A percentile compares a stretch with the other conserved stretches of the same genome.
These are phyloP conservation scores for Rubus parviflorus DNA, from an alignment of 306 rosid species.

Conservation along the genomic window DNA sequence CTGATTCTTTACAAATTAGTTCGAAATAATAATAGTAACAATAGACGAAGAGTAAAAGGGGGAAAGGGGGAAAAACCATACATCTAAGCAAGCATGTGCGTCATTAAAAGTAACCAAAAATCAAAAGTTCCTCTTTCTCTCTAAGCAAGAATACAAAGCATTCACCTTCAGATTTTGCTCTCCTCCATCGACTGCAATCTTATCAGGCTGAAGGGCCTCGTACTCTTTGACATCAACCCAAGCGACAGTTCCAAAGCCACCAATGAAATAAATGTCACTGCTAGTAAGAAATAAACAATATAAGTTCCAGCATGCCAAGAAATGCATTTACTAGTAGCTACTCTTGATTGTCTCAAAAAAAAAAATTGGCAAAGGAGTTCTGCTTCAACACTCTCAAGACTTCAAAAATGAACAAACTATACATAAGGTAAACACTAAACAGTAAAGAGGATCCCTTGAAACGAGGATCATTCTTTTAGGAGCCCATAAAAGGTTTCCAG, in stretches of 20 bases:
- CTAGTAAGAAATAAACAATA: constrained; percentile 32
- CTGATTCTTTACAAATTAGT: not conserved
- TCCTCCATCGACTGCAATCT: constrained; percentile 95
- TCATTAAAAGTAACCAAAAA: not conserved
- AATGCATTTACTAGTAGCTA: not conserved
- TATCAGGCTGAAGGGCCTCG: constrained; percentile 90
- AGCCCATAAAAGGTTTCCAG: not conserved
- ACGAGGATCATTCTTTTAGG: not conserved
- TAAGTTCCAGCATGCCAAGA: constrained; percentile 10
- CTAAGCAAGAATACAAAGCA: not conserved
- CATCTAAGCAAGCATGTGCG: not conserved
- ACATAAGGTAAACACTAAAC: too few species aligned
- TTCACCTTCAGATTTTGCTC: constrained; percentile 90
- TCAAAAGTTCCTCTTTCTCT: not conserved
- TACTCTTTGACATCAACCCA: constrained; percentile 98
- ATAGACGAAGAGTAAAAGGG: not conserved
- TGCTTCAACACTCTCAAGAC: not conserved
- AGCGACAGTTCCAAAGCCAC: constrained; percentile 99
- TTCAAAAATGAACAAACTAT: not conserved
- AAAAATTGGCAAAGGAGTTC: not conserved
- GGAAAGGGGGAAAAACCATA: not conserved
- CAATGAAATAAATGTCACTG: constrained; percentile 98
- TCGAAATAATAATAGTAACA: not conserved
- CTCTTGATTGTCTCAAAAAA: not conserved
- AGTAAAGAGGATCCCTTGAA: not conserved